A percentile compares a stretch with the other conserved stretches of the same genome.
Conservation (phyloP, 441 rosid species). For the Codiaeum variegatum region DNA sequence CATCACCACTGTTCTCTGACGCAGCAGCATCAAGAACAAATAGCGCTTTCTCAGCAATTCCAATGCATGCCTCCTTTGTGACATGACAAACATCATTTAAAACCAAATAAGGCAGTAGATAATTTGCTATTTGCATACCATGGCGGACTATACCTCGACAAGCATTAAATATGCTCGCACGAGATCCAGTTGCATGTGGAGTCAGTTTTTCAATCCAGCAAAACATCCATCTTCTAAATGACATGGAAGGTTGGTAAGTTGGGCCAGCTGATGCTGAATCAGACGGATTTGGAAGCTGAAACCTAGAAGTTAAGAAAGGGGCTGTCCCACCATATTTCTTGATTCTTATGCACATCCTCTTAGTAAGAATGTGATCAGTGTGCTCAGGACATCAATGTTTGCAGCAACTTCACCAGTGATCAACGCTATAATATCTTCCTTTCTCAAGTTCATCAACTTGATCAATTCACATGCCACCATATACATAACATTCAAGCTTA, state of each 20-base stretch:
- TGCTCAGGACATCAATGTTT: slow-evolving; percentile 84
- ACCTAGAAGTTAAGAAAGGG: slow-evolving; percentile 95
- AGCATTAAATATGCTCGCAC: slow-evolving; percentile 83
- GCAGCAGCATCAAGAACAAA: slow-evolving; percentile 92
- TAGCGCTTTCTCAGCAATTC: slow-evolving; percentile 86
- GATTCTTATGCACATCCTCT: slow-evolving; percentile 99
- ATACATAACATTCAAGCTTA: slow-evolving; percentile 97
- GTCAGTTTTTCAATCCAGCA: slow-evolving; percentile 88
- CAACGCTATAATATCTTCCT: slow-evolving; percentile 74
- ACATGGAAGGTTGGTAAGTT: slow-evolving; percentile 90
- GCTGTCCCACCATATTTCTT: slow-evolving; percentile 94
- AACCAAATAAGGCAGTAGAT: slow-evolving; percentile 93
- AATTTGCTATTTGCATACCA: slow-evolving; percentile 90
- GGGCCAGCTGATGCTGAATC: slow-evolving; percentile 75
- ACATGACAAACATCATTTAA: slow-evolving; percentile 91
- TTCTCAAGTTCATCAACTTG: slow-evolving; percentile 70
- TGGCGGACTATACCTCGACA: slow-evolving; percentile 98
- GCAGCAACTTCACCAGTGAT: slow-evolving; percentile 75
- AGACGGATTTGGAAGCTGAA: slow-evolving; percentile 87
- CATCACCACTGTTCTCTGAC: slow-evolving; percentile 66
- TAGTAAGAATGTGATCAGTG: slow-evolving; percentile 80
- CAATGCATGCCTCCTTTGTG: slow-evolving; percentile 74
- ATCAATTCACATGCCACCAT: slow-evolving; percentile 96
- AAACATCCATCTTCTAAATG: slow-evolving; percentile 95
- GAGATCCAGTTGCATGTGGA: slow-evolving; percentile 86